phyloP scores from a whole-genome alignment of 106 monocot species.

The Posidonia australis region DNA sequence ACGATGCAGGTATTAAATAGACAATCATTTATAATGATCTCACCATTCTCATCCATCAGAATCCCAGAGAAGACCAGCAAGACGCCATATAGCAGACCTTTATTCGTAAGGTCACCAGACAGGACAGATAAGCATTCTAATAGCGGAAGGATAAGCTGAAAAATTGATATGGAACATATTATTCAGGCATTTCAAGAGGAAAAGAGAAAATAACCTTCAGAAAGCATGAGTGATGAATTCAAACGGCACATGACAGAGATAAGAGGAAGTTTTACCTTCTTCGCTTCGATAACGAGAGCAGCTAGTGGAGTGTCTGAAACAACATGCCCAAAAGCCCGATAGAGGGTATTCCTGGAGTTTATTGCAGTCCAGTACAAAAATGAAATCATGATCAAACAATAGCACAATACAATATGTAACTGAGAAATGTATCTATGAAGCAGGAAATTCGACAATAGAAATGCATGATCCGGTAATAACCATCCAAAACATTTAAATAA shows the following conservation, averaged over 20 bases:
- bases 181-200: background rate
- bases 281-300: constrained; percentile 57
- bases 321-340: constrained; percentile 76
- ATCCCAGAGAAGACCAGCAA: constrained; percentile 75
- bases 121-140: constrained; percentile 48
- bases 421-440: background rate
- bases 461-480: no score
- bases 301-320: constrained; percentile 60
- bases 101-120: constrained; percentile 36
- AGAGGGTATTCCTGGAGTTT: constrained; percentile 49
- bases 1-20: no score
- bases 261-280: constrained; percentile 35
- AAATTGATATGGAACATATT: background rate
- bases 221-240: background rate
- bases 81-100: constrained; percentile 65
- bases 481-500: background rate
- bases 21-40: background rate
- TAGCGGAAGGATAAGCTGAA: constrained; percentile 64
- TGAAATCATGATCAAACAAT: no score
- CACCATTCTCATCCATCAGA: constrained; percentile 75
- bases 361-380: no score
- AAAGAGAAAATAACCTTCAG: background rate
- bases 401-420: no score
- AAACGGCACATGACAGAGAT: background rate
- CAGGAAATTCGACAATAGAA: background rate